Percentiles rank a stretch among this genome's conserved stretches.
phyloP scores from a whole-genome alignment of 768 basidiomycete genomes.

The Leccinum arenicola region DNA sequence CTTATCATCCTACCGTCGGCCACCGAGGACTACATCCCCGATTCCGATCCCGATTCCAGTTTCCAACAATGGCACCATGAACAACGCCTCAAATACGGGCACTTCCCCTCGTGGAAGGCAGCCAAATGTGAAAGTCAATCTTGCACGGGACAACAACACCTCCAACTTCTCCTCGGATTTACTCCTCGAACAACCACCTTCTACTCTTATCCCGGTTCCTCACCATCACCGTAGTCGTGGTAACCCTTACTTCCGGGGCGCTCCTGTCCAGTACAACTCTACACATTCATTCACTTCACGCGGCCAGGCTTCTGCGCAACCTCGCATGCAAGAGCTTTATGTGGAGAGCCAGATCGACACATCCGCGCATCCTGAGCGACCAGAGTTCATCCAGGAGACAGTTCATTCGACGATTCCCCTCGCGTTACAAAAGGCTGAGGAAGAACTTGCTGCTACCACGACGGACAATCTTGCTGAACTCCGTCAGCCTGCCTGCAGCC shows the following conservation, averaged over 20 bases:
- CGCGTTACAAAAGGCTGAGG: slow-evolving; percentile 40
- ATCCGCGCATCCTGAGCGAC: slow-evolving; percentile 29
- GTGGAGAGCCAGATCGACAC: slow-evolving; percentile 33
- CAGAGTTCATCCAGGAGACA: slow-evolving; percentile 51
- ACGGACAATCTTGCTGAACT: slow-evolving; percentile 15
- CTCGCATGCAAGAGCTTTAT: slow-evolving; percentile 48
- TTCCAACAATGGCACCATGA: slow-evolving; percentile 37
- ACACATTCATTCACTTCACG: slow-evolving; percentile 40
- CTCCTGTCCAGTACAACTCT: slow-evolving; percentile 40
- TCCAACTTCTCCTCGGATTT: slow-evolving; percentile 38
- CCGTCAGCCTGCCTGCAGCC: slow-evolving; percentile 21
- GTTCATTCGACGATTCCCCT: slow-evolving; percentile 64
- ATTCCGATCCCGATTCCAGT: slow-evolving; percentile 46
- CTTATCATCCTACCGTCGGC: slow-evolving; percentile 40
- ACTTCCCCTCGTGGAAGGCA: slow-evolving; percentile 36
- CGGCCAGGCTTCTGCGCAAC: slow-evolving; percentile 34
- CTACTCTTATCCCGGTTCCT: slow-evolving; percentile 41
- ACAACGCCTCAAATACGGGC: slow-evolving; percentile 34
- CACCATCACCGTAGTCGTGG: slow-evolving; percentile 28
- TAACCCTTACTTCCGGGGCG: slow-evolving; percentile 34
- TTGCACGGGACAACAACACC: slow-evolving; percentile 24
- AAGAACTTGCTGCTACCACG: slow-evolving; percentile 19
- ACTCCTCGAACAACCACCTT: slow-evolving; percentile 41
- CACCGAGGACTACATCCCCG: slow-evolving; percentile 43
- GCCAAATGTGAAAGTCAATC: slow-evolving; percentile 28